Base-by-base conservation (phyloP, 1,284 basidiomycete species). In the Dichomitus squalens region DNA sequence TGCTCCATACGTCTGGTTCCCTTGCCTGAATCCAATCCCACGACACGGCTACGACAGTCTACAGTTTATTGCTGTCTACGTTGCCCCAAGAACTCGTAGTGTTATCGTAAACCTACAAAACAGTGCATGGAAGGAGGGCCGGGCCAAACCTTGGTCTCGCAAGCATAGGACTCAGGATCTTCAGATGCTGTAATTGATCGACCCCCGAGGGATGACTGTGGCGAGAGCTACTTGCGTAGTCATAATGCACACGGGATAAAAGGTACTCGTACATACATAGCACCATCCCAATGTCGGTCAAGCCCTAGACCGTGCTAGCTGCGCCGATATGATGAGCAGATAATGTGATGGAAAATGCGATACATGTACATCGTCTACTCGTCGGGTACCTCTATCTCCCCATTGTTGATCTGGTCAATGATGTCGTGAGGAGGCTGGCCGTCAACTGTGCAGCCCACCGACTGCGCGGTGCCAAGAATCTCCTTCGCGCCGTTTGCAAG, bases 391-490 rank as follows among this genome's bases (percentile, higher is more conserved):
- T 96, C 95, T 67, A 97, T 84, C 79, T 97, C 95, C 63, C 96
- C 97, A 68, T 89, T 88, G 82, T 96, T 89, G 75, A 99, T 99
- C 62, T 83, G 92, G 70, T 98, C 96, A 66, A 99, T 98, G 74
- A 99, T 74, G 73, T 97, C 95, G 79, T 98, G 96, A 61, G 97
- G 87, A 53, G 92, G 90, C 75, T 88, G 84, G 69, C 96, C 96
- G 73, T 99, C 95, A 60, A 99, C 85, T 54, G 95, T 98, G 88
- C 96, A 98, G 53, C 97, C 96, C 69, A 99, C 84, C 64, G 86
- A 88, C 82, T 99, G 96, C 59, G 93, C 92, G 44, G 94, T 96
- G 57, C 93, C 94, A 70, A 96, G 79, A 71, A 96, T 95, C 86
- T 96, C 93, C 87, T 98, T 98, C 69, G 89, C 93, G 67, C 90